Evolutionary conservation across 352 stramenopile species (phyloP).

Genomic region (Pythium aristosporum): DNA sequence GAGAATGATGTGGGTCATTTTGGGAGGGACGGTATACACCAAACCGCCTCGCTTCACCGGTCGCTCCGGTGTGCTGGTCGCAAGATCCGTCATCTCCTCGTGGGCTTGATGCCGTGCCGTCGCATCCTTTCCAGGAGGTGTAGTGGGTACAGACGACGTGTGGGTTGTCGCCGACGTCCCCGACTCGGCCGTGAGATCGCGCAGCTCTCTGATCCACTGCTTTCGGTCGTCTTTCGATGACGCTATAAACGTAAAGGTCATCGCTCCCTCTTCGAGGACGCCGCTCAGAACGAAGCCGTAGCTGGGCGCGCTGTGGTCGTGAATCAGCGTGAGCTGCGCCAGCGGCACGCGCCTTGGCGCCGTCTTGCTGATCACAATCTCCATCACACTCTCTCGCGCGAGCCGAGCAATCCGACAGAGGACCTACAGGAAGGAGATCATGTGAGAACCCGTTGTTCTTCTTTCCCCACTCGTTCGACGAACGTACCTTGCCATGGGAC

Average conservation of each 20-base stretch:
- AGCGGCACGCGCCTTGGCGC: slow-evolving; percentile 9
- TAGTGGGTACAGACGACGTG: slow-evolving; percentile 4
- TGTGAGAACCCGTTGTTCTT: too few relatives aligned
- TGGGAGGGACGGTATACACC: slow-evolving; percentile 50
- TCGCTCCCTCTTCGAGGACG: slow-evolving; percentile 1
- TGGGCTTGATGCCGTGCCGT: slow-evolving; percentile 16
- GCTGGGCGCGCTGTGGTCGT: slow-evolving; percentile 18
- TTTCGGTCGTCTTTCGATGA: slow-evolving; percentile 16
- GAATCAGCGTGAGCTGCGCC: slow-evolving; percentile 15
- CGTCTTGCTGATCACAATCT: slow-evolving; percentile 9
- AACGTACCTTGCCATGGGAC: slow-evolving; percentile 47
- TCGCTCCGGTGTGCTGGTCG: slow-evolving; percentile 7
- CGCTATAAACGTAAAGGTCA: slow-evolving; percentile 20
- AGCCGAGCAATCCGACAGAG: slow-evolving; percentile 20
- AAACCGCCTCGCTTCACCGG: slow-evolving; percentile 36
- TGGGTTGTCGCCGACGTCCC: not conserved
- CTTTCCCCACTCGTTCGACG: too few relatives aligned
- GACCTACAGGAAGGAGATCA: slow-evolving; percentile 2
- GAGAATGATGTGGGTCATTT: slow-evolving; percentile 73
- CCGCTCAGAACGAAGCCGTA: slow-evolving; percentile 16
- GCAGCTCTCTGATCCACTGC: slow-evolving; percentile 18
- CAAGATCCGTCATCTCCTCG: slow-evolving; percentile 20
- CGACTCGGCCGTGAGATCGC: slow-evolving; percentile 14
- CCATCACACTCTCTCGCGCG: slow-evolving; percentile 13
- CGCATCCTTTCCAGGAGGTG: slow-evolving; percentile 4